A percentile compares a stretch with the other conserved stretches of the same genome.
Conservation (phyloP, 2,329 filamentous ascomycete species). For the Remersonia thermophila region DNA sequence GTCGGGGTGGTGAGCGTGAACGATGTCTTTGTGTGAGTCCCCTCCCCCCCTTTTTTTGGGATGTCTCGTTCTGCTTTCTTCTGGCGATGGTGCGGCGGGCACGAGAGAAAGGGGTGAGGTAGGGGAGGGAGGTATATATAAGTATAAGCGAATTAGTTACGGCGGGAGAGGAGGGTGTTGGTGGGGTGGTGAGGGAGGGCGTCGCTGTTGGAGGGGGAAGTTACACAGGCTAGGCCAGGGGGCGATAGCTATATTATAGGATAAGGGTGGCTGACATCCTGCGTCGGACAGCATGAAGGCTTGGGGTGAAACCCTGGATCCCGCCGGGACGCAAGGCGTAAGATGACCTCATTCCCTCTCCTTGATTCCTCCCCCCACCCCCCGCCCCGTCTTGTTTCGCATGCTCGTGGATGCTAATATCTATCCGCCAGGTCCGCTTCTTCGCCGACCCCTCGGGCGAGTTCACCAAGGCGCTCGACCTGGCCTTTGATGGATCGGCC, state of each 20-base stretch:
- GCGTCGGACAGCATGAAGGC: slow-evolving; percentile 61
- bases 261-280: background rate
- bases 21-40: slow-evolving; percentile 78
- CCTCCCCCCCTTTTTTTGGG: background rate
- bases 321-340: slow-evolving; percentile 62
- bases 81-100: background rate
- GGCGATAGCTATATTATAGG: too few relatives aligned
- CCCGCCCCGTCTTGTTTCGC: too few relatives aligned
- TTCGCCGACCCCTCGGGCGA: slow-evolving; percentile 66
- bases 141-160: too few relatives aligned
- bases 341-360: slow-evolving; percentile 23
- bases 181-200: too few relatives aligned
- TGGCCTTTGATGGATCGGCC: slow-evolving; percentile 65
- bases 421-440: slow-evolving; percentile 59
- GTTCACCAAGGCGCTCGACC: slow-evolving; percentile 74
- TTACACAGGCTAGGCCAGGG: background rate
- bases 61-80: background rate
- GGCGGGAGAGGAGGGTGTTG: too few relatives aligned
- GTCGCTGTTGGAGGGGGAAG: background rate
- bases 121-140: too few relatives aligned
- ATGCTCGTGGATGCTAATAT: background rate
- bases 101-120: background rate
- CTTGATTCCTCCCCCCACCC: too few relatives aligned
- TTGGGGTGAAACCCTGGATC: slow-evolving; percentile 70
- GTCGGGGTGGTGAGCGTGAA: slow-evolving; percentile 91